Percentiles rank a stretch among this genome's conserved stretches.
These are phyloP conservation scores for Rhodotorula babjevae DNA, from an alignment of 768 basidiomycete genomes.

Conservation along the genomic window DNA sequence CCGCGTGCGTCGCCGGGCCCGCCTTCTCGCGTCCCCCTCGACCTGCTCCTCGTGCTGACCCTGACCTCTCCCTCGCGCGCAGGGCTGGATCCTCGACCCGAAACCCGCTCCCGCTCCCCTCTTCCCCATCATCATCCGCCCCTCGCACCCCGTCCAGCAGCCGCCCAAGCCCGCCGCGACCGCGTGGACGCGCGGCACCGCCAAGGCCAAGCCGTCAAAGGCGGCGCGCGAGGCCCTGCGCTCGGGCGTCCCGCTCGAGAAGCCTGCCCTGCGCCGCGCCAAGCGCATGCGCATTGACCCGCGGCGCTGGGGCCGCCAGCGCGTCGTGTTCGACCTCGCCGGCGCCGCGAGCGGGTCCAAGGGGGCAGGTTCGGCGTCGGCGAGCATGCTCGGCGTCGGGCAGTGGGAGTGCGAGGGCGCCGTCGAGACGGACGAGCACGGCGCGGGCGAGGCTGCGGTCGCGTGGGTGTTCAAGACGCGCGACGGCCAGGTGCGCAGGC, in stretches of 20 bases:
- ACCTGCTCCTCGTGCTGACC: too few species aligned
- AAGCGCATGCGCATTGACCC: conserved; percentile 35
- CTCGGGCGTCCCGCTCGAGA: neutral
- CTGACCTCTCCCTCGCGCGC: neutral
- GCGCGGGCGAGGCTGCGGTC: neutral
- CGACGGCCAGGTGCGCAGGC: conserved; percentile 19
- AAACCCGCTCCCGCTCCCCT: conserved; percentile 17
- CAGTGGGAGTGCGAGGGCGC: conserved; percentile 32
- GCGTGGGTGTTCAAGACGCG: conserved; percentile 31
- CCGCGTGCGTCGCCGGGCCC: conserved; percentile 13
- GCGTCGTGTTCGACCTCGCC: conserved; percentile 9
- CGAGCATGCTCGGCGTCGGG: conserved; percentile 9
- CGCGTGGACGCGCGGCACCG: conserved; percentile 28
- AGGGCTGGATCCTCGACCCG: conserved; percentile 38
- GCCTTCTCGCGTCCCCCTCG: too few species aligned
- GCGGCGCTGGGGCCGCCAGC: conserved; percentile 22
- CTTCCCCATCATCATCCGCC: conserved; percentile 34
- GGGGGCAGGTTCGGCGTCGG: neutral
- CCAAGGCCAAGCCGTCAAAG: conserved; percentile 19
- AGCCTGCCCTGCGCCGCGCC: conserved; percentile 10
- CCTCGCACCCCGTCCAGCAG: conserved; percentile 22
- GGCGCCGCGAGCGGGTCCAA: neutral
- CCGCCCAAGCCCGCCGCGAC: conserved; percentile 26
- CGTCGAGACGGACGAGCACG: neutral
- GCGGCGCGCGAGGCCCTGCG: conserved; percentile 8